These are phyloP conservation scores for Erysimum pusillum DNA, from an alignment of 441 rosid species.

Conservation along the genomic window DNA sequence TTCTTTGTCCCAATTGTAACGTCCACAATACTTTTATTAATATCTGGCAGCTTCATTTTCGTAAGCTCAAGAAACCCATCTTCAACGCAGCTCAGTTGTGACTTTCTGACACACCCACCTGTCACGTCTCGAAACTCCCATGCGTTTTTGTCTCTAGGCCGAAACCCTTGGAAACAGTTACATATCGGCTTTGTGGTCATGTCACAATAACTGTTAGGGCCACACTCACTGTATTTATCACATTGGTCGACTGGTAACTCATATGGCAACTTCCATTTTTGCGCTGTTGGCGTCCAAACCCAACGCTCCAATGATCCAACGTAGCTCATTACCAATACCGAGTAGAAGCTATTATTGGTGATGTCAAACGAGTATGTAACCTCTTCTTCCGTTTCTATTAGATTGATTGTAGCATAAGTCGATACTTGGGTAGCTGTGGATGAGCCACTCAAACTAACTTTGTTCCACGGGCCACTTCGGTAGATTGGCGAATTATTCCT, in stretches of 20 bases:
- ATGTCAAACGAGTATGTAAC: no score
- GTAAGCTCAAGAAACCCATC: not conserved
- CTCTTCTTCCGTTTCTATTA: no score
- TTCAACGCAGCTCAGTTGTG: not conserved
- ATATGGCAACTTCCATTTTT: no score
- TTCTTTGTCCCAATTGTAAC: not conserved
- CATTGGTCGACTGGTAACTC: not conserved
- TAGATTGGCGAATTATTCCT: no score
- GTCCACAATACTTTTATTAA: not conserved
- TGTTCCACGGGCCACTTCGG: no score
- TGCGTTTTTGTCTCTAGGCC: not conserved
- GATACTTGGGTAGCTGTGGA: no score
- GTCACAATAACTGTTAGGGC: not conserved
- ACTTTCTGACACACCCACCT: not conserved
- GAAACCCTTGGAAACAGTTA: not conserved
- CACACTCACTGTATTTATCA: not conserved
- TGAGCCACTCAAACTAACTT: no score
- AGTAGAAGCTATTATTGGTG: no score
- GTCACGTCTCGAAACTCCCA: not conserved
- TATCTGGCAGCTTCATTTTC: not conserved
- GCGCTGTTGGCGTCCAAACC: no score
- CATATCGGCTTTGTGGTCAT: not conserved
- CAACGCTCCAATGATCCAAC: no score
- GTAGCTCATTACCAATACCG: no score
- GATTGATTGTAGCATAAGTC: no score